Conservation (phyloP, 495 filamentous ascomycete genomes). For the Hypomontagnella submonticulosa region DNA sequence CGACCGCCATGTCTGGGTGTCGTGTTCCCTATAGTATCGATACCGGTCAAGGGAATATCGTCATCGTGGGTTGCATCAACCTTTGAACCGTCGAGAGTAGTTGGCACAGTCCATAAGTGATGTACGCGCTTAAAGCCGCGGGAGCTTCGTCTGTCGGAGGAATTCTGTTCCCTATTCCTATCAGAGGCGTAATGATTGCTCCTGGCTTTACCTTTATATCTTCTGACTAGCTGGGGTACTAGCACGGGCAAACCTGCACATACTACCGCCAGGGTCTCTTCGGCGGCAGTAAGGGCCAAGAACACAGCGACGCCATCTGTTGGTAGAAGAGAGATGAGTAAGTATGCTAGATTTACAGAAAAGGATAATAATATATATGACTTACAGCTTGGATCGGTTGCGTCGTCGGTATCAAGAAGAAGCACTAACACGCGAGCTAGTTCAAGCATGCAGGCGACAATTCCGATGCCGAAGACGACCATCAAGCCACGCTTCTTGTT, state of each 20-base stretch:
- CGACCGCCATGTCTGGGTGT: not conserved
- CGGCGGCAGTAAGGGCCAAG: constrained; percentile 42
- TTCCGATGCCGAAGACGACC: constrained; percentile 48
- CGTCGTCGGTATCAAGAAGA: constrained; percentile 45
- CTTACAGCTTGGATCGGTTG: constrained; percentile 49
- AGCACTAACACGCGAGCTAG: constrained; percentile 38
- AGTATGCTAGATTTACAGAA: not conserved
- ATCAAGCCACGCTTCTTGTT: constrained; percentile 48
- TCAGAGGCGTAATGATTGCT: constrained; percentile 15
- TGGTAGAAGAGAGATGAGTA: not conserved
- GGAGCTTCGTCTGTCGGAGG: constrained; percentile 27
- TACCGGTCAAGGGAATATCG: constrained; percentile 30
- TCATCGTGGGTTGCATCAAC: constrained; percentile 27
- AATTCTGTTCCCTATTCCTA: constrained; percentile 10
- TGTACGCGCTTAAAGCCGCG: constrained; percentile 44
- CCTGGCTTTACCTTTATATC: constrained; percentile 2
- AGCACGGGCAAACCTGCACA: constrained; percentile 42
- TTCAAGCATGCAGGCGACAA: constrained; percentile 42
- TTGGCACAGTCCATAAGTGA: constrained; percentile 37
- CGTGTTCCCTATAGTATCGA: constrained; percentile 26
- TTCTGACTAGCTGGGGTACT: constrained; percentile 29
- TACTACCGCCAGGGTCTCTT: constrained; percentile 44
- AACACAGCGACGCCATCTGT: constrained; percentile 44
- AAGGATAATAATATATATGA: constrained; percentile 1
- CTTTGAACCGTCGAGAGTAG: constrained; percentile 18